Base-by-base conservation (phyloP, 805 yeast species). In the Starmera pachycereana region DNA sequence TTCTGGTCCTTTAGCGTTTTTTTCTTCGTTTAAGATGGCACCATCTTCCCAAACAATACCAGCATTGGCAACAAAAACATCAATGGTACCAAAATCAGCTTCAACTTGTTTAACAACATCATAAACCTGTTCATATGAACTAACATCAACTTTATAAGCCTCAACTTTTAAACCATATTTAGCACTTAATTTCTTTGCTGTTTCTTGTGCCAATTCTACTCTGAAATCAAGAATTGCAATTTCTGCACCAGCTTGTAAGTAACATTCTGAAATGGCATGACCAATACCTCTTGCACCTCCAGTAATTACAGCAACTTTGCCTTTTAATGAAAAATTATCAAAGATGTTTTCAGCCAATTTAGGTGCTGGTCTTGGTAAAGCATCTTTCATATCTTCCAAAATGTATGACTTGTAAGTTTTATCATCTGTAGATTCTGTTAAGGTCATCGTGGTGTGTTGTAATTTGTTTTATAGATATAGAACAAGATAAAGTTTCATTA, bases 261-360 rank as follows among this genome's bases (percentile, higher is more conserved):
- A 84, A 3, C 87, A 89, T 58, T 77, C 83, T 35, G 94, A 94
- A 30, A 83, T 82, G 5, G 84, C 85, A 50, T 60, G 73, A 12
- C 95, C 95, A 48, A 86, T 85, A 29, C 95, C 95, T 36, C 81
- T 69, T 13, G 89, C 78, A 11, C 86, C 83, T 36, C 95, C 95
- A n/a, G 94, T 82, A 43, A 86, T 74, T 4, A 84, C 76, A 25
- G 94, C 92, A 12, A 79, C 81, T 61, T 83, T 85, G 25, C 92
- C 94, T 62, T 79, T 80, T 44, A 86, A 69, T 4, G 86, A 78
- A 61, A 86, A 84, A 47, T 82, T 66, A 45, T 81, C 89, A 46
- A 80, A 61, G 30, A 80, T 77, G 53, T 68, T 61, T 39, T 63
- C 59, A 27, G 76, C 62, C 32, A 76, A 60, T 44, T 61, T 56